Evolutionary conservation across 768 basidiomycete species (phyloP).

Genomic region (Pleurotus djamor): DNA sequence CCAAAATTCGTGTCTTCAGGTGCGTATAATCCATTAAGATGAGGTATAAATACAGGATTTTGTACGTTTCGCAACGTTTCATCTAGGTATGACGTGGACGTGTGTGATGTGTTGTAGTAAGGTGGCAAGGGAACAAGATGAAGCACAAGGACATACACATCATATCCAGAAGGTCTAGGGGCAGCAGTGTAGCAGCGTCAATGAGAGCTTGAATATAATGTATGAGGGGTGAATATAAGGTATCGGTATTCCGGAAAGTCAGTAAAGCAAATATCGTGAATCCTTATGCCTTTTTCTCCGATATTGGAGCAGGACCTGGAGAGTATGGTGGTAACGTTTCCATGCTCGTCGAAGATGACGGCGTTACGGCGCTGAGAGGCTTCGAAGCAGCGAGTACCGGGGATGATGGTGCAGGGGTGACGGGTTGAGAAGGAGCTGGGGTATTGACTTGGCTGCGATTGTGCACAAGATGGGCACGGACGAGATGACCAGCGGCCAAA

Average conservation of each 20-base stretch:
- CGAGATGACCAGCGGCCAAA: conserved; percentile 92
- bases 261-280: not conserved
- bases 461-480: conserved; percentile 90
- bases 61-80: not conserved
- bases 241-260: not conserved
- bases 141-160: not conserved
- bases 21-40: not conserved
- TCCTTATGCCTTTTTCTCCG: not conserved
- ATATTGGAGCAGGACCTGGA: conserved; percentile 8
- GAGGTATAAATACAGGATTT: not conserved
- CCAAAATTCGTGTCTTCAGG: too few relatives aligned
- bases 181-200: not conserved
- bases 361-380: conserved; percentile 3
- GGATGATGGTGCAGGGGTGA: conserved; percentile 47
- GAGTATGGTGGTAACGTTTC: conserved; percentile 41
- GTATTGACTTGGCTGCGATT: conserved; percentile 86
- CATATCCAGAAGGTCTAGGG: not conserved
- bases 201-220: not conserved
- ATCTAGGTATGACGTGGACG: not conserved
- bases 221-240: not conserved
- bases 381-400: conserved; percentile 7
- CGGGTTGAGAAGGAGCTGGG: conserved; percentile 61
- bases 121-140: not conserved
- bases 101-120: too few relatives aligned
- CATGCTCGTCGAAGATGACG: conserved; percentile 8